Evolutionary conservation across 208 protist genomes (phyloP).

Genomic region (Strigomonas oncopelti): DNA sequence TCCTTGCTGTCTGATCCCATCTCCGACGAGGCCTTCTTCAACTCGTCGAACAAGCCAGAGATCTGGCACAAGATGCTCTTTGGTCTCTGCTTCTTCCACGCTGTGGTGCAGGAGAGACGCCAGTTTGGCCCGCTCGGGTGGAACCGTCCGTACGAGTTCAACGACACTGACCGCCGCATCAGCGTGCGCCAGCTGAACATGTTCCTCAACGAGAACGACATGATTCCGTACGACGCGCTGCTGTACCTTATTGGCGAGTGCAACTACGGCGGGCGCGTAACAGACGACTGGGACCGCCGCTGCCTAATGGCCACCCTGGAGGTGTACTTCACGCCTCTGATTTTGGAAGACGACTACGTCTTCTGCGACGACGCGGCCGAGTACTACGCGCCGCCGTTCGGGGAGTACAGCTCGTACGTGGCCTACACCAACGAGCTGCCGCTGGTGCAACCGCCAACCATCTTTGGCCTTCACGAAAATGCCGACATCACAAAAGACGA

Average conservation of each 20-base stretch:
- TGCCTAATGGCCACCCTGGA: conserved; percentile 88
- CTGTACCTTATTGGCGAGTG: conserved; percentile 91
- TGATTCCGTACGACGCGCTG: conserved; percentile 92
- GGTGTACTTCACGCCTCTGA: conserved; percentile 82
- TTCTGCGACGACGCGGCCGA: conserved; percentile 82
- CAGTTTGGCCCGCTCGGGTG: conserved; percentile 95
- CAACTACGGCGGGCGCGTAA: conserved; percentile 93
- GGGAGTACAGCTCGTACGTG: conserved; percentile 79
- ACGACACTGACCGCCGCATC: conserved; percentile 95
- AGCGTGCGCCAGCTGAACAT: conserved; percentile 94
- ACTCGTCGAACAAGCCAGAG: conserved; percentile 71
- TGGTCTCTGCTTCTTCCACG: conserved; percentile 96
- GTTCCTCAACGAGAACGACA: conserved; percentile 90
- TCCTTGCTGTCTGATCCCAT: conserved; percentile 92
- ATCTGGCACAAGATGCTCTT: conserved; percentile 92
- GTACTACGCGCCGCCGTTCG: conserved; percentile 84
- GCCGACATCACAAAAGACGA: conserved; percentile 94
- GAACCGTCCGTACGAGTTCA: conserved; percentile 98
- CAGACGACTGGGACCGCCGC: conserved; percentile 91
- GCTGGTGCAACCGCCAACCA: conserved; percentile 75
- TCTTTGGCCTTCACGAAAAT: conserved; percentile 94
- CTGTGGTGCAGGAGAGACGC: conserved; percentile 94
- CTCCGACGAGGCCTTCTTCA: conserved; percentile 82
- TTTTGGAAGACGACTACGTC: conserved; percentile 88
- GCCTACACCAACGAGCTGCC: conserved; percentile 84